Percentiles rank a stretch among this genome's conserved stretches.
phyloP scores from a whole-genome alignment of 306 rosid species.

The Cucumis melo region DNA sequence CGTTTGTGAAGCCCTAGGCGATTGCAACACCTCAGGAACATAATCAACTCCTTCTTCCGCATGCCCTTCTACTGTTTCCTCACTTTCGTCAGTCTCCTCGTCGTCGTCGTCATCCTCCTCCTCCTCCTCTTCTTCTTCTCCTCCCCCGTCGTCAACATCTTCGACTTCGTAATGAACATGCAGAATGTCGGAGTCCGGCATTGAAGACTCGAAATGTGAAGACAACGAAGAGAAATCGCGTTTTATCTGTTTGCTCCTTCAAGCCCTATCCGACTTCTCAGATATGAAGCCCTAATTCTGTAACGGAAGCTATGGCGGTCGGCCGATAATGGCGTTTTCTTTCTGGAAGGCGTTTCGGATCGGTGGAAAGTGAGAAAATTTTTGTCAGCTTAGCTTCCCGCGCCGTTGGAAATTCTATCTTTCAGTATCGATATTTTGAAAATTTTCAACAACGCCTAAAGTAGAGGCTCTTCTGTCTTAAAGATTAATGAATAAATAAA shows the following conservation, averaged over 20 bases:
- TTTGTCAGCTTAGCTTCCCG: not conserved
- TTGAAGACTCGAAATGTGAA: not conserved
- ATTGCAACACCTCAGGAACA: not conserved
- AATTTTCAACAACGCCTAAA: no score
- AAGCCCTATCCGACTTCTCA: not conserved
- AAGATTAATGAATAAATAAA: no score
- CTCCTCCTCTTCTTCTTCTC: constrained; percentile 6
- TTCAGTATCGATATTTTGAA: no score
- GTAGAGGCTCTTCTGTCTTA: no score
- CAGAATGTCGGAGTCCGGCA: not conserved
- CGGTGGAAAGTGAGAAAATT: no score
- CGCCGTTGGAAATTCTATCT: not conserved
- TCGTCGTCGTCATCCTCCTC: constrained; percentile 1
- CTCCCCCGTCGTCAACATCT: not conserved
- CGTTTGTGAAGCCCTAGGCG: constrained; percentile 18
- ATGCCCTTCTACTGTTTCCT: constrained; percentile 1
- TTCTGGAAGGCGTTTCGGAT: not conserved
- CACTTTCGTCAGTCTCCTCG: constrained; percentile 5
- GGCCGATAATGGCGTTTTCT: not conserved
- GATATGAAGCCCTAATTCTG: not conserved
- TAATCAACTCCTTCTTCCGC: constrained; percentile 17
- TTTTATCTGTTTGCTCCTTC: not conserved
- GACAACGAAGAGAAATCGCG: not conserved
- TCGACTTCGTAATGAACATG: not conserved
- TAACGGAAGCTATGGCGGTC: not conserved